These are phyloP conservation scores for Rhizophagus prolifer DNA, from an alignment of 192 early-diverging fungal species.

Conservation along the genomic window DNA sequence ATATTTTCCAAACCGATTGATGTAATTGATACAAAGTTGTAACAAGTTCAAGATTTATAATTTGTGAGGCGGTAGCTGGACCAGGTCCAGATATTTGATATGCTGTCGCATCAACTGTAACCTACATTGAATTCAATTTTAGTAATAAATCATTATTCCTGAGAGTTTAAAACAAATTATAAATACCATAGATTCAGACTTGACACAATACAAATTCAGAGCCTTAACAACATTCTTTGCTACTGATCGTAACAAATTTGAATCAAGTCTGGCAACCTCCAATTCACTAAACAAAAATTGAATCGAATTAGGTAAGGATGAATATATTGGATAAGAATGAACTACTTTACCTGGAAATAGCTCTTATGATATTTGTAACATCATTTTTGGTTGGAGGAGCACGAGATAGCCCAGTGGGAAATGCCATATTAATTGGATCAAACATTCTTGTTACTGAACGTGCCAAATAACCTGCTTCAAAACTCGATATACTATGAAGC, in stretches of 20 bases:
- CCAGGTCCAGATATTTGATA: slow-evolving; percentile 38
- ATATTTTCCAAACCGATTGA: slow-evolving; percentile 59
- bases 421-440: slow-evolving; percentile 62
- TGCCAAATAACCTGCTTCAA: slow-evolving; percentile 51
- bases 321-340: background rate
- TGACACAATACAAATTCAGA: slow-evolving; percentile 57
- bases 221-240: slow-evolving; percentile 58
- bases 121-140: background rate
- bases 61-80: slow-evolving; percentile 45
- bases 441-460: slow-evolving; percentile 57
- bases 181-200: slow-evolving; percentile 57
- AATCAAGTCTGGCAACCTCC: slow-evolving; percentile 65
- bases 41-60: slow-evolving; percentile 59
- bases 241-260: slow-evolving; percentile 46
- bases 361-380: slow-evolving; percentile 54
- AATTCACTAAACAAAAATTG: slow-evolving; percentile 52
- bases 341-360: slow-evolving; percentile 51
- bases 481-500: slow-evolving; percentile 41
- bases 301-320: background rate
- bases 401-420: slow-evolving; percentile 48
- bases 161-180: background rate
- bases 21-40: slow-evolving; percentile 61
- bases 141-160: background rate
- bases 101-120: slow-evolving; percentile 38
- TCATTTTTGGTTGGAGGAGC: slow-evolving; percentile 49